A percentile compares a stretch with the other conserved stretches of the same genome.
These are phyloP conservation scores for Colletotrichum brevisporum DNA, from an alignment of 2,329 filamentous ascomycete species.

Conservation along the genomic window DNA sequence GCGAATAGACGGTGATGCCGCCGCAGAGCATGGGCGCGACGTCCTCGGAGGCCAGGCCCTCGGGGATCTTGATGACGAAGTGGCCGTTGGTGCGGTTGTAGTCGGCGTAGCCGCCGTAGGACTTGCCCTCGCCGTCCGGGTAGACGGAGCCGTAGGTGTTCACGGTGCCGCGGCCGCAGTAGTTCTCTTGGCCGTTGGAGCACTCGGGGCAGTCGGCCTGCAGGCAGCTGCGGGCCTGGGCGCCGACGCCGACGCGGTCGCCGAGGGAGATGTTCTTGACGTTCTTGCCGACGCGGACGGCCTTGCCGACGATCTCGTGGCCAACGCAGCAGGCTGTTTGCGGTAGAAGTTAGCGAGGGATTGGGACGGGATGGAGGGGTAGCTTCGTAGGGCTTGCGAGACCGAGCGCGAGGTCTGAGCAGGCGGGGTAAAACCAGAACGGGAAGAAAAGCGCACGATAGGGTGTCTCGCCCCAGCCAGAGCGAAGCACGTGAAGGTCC, in stretches of 20 bases:
- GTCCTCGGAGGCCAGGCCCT: constrained; percentile 54
- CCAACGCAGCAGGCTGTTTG: constrained; percentile 66
- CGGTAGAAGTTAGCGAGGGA: not conserved
- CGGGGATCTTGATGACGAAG: constrained; percentile 66
- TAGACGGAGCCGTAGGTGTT: constrained; percentile 68
- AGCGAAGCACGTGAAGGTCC: constrained; percentile 71
- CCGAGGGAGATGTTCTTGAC: constrained; percentile 68
- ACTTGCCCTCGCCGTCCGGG: constrained; percentile 66
- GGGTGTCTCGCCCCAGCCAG: constrained; percentile 63
- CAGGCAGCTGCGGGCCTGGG: constrained; percentile 70
- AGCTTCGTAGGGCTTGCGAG: no score
- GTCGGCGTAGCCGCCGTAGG: constrained; percentile 68
- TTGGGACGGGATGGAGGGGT: not conserved
- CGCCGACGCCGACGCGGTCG: constrained; percentile 75
- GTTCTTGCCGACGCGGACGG: constrained; percentile 66
- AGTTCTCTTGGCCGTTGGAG: constrained; percentile 55
- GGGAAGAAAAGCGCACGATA: constrained; percentile 52
- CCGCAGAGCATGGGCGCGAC: constrained; percentile 79
- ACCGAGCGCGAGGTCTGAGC: not conserved
- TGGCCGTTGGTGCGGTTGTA: constrained; percentile 52
- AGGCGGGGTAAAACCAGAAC: constrained; percentile 17
- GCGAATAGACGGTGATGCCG: constrained; percentile 77
- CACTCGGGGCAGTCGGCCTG: constrained; percentile 59
- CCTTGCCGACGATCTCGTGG: constrained; percentile 75
- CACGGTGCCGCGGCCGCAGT: constrained; percentile 56